Conservation (phyloP, 2,329 filamentous ascomycete species). For the Tolypocladium endophyticum region DNA sequence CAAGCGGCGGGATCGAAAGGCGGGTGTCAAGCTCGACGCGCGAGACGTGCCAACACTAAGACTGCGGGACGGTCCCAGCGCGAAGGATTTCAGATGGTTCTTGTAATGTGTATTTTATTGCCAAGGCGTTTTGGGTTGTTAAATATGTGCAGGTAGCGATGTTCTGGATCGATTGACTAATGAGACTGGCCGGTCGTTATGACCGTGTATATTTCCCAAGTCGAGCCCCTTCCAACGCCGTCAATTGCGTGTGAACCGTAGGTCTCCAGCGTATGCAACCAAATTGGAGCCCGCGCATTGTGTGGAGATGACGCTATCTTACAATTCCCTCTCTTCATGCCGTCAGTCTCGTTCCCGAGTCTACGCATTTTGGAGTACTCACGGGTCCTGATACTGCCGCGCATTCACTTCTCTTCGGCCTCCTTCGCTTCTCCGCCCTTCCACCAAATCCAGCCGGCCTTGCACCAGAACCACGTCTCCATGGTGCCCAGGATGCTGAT, state of each 20-base stretch:
- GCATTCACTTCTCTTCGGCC: not conserved
- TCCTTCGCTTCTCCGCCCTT: constrained; percentile 4
- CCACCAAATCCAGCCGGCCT: constrained; percentile 18
- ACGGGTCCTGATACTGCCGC: not conserved
- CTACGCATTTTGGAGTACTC: not conserved
- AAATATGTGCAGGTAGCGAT: not conserved
- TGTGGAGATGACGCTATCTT: not conserved
- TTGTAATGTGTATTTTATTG: constrained; percentile 13
- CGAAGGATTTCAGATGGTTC: constrained; percentile 41
- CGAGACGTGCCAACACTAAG: constrained; percentile 38
- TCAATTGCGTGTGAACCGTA: not conserved
- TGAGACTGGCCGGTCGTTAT: not conserved
- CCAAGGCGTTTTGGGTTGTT: not conserved
- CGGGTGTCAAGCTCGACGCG: constrained; percentile 33
- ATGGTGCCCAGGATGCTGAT: constrained; percentile 19
- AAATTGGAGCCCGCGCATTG: not conserved
- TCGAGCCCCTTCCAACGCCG: not conserved
- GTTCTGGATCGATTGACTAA: not conserved
- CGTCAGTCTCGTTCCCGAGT: not conserved
- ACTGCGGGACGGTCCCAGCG: constrained; percentile 36
- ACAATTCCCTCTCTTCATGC: not conserved
- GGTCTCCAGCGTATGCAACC: not conserved
- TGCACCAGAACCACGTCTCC: constrained; percentile 21
- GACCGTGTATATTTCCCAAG: not conserved
- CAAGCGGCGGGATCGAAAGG: constrained; percentile 40